Base-by-base conservation (phyloP, 108 stramenopile genomes). In the Stephanodiscus minutulus region DNA sequence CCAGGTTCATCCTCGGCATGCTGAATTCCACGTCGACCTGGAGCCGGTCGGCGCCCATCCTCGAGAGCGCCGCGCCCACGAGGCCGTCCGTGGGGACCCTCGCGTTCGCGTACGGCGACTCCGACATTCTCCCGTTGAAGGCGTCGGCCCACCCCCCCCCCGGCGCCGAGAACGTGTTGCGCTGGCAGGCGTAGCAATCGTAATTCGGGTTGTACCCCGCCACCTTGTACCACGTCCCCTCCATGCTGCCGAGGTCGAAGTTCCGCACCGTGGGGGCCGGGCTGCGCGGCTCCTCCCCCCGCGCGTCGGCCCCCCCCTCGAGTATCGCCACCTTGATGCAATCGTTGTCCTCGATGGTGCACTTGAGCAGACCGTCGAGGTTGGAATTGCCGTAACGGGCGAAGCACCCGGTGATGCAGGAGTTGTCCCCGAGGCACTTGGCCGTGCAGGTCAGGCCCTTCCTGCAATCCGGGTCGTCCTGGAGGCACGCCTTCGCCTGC, bases 271-370 rank as follows among this genome's bases (percentile, higher is more conserved):
- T 94, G 9, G 89, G 87, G 7, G 87, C 84, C 24, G 96, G 96
- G 44, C 91, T 81, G 22, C 75, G 60, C 12, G 93, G 94, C 68
- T 92, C 92, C 52, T 89, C 81, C 24, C 91, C 91, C 52, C 53
- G 87, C 46, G 68, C 67, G 77, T 94, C 93, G 1, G 84, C 89
- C 43, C 96, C 93, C 15, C 93, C 93, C 48, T 90, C 85, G 47
- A 97, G 78, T 25, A 96, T 96, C 25, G 98, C 97, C 21, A 98
- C 92, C 85, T 98, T 96, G 77, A 98, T 97, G 77, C 98, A 98
- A 61, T 96, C 93, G 70, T 98, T 73, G 49, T 97, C 95, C 75
- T 98, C 96, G 70, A 98, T 93, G 25, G 98, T 93, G 66, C 98
- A 98, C 57, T 95, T 92, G 31, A 98, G 81, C 35, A 97, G 71